Evolutionary conservation across 1,284 basidiomycete species (phyloP).

Genomic region (Trichosporon sp.): DNA sequence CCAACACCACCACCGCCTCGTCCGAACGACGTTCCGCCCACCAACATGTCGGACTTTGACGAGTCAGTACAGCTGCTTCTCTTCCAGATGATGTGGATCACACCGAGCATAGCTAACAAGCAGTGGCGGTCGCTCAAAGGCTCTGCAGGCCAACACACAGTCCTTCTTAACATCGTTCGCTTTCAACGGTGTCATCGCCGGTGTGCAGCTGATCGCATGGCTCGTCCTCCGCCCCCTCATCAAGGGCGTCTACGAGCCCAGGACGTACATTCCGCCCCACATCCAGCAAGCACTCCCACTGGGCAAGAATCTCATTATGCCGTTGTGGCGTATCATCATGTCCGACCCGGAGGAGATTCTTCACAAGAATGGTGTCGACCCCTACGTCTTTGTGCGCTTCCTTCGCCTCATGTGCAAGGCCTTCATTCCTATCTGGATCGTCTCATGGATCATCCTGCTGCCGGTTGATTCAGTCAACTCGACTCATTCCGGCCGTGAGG

Average conservation of each 20-base stretch:
- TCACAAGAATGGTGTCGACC: slow-evolving; percentile 54
- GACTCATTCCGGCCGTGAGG: slow-evolving; percentile 41
- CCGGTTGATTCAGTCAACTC: slow-evolving; percentile 58
- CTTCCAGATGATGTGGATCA: neutral
- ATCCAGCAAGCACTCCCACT: slow-evolving; percentile 34
- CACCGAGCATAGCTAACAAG: neutral
- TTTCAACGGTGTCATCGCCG: slow-evolving; percentile 52
- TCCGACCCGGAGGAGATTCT: slow-evolving; percentile 51
- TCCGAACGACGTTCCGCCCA: neutral
- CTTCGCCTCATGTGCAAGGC: slow-evolving; percentile 61
- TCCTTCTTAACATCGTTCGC: slow-evolving; percentile 71
- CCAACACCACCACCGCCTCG: neutral
- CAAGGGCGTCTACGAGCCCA: slow-evolving; percentile 60
- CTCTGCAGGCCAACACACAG: slow-evolving; percentile 35
- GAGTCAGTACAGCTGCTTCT: neutral
- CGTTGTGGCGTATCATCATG: slow-evolving; percentile 37
- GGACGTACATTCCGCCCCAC: slow-evolving; percentile 56
- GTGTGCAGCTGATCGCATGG: slow-evolving; percentile 61
- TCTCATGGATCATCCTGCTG: slow-evolving; percentile 58
- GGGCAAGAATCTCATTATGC: slow-evolving; percentile 27
- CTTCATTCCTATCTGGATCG: slow-evolving; percentile 59
- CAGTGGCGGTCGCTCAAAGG: neutral
- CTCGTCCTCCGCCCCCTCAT: slow-evolving; percentile 52
- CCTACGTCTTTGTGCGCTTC: slow-evolving; percentile 67
- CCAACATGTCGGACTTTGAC: neutral